Base-by-base conservation (phyloP, 148 eudicot genomes). In the Nepenthes gracilis region DNA sequence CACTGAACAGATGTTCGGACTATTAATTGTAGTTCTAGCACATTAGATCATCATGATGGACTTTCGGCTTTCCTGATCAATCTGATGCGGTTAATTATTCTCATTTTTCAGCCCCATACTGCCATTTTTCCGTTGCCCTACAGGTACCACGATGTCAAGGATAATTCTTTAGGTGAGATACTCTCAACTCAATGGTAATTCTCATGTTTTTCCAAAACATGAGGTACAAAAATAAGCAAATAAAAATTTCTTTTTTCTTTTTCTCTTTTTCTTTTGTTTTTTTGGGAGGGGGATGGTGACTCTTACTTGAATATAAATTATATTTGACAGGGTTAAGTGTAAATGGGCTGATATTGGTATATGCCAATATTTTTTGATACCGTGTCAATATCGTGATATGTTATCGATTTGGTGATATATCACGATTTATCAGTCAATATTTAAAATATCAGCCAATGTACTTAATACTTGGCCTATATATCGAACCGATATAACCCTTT, bases 81-180 rank as follows among this genome's bases (percentile, higher is more conserved):
- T n/a, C 15, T 62, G 8, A 11, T 47, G 33, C 50, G 40, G 59
- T 34, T 61, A 10, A 43, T 49, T 67, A 51, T 56, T 33, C 12
- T 57, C 11, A 48, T 59, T 34, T 2, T 67, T 9, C 80, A 92
- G 97, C 81, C 74, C 10, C 40, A 80, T 67, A 83, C 96, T 36
- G 96, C 85, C 58, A 63, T 92, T 57, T 92, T 92, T 68, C 97
- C 97, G 33, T 2, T 38, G 23, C 72, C 86, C 0, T 92, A 80
- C 70, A 51, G 49, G 40, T 79, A 61, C 82, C 62, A 11, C 75
- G 40, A 80, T 66, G 60, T 5, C 12, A 10, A 36, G 33, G 94
- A 92, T 68, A 67, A 74, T 38, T 74, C 93, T 36, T 63, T 92
- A 66, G 96, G 97, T 92, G 59, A 74, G 85, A 62, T 68, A 32